Evolutionary conservation across 441 rosid species (phyloP).

Genomic region (Corymbia calophylla): DNA sequence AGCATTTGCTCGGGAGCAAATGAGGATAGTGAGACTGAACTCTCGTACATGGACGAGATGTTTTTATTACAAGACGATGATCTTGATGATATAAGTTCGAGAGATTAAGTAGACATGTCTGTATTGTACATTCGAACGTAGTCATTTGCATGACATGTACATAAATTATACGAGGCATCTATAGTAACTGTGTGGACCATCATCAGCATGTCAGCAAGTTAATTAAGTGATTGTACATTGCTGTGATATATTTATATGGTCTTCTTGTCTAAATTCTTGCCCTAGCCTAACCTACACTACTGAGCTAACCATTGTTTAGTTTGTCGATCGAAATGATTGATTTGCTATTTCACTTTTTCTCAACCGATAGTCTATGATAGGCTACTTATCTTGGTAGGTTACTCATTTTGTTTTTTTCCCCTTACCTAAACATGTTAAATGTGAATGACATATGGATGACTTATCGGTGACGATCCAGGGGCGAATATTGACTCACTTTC

Average conservation of each 20-base stretch:
- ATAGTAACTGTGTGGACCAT: neutral
- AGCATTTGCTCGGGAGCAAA: neutral
- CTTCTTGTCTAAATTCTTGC: neutral
- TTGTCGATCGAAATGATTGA: neutral
- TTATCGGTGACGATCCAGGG: neutral
- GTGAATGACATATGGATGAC: neutral
- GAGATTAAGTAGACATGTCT: neutral
- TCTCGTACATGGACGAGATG: constrained; percentile 42
- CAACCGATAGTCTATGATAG: neutral
- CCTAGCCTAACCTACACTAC: neutral
- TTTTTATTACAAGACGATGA: constrained; percentile 34
- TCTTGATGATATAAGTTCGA: constrained; percentile 20
- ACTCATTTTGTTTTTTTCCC: neutral
- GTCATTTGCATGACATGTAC: neutral
- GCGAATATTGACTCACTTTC: neutral
- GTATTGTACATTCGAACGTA: neutral
- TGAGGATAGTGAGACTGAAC: constrained; percentile 24
- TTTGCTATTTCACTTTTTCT: neutral
- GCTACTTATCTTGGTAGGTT: neutral
- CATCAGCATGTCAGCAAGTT: neutral
- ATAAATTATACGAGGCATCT: neutral
- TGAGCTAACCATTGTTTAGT: neutral
- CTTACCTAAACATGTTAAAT: neutral
- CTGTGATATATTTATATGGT: neutral
- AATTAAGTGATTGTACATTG: neutral